Evolutionary conservation across 2,329 filamentous ascomycete genomes (phyloP).

Genomic region (Phyllosticta citribraziliensis): DNA sequence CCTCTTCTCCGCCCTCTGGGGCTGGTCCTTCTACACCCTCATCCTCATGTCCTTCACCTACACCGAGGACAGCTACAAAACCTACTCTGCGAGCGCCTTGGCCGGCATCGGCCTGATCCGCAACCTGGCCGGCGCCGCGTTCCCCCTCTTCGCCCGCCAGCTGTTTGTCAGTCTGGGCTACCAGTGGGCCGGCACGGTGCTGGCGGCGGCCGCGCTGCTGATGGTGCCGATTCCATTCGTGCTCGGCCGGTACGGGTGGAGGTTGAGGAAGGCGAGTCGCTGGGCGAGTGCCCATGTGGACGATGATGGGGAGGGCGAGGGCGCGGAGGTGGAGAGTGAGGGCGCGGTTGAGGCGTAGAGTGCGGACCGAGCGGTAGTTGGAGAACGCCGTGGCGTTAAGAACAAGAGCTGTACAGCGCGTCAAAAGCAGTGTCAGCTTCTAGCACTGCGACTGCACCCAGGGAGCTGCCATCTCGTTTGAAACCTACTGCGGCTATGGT

Average conservation of each 20-base stretch:
- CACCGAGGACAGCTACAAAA: conserved; percentile 40
- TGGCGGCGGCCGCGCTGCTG: conserved; percentile 20
- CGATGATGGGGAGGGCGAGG: conserved; percentile 11
- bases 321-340: background rate
- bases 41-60: conserved; percentile 42
- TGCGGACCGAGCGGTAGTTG: background rate
- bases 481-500: no score
- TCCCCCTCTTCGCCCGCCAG: conserved; percentile 22
- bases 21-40: conserved; percentile 41
- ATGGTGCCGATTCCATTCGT: conserved; percentile 26
- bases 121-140: conserved; percentile 27
- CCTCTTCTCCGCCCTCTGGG: conserved; percentile 40
- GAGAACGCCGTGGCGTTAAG: no score
- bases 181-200: conserved; percentile 21
- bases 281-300: conserved; percentile 30
- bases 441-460: no score
- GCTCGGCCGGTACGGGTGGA: conserved; percentile 23
- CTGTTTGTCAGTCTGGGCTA: conserved; percentile 24
- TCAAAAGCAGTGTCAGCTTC: no score
- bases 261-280: conserved; percentile 27
- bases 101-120: conserved; percentile 31
- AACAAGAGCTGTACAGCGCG: no score
- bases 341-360: background rate
- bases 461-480: no score
- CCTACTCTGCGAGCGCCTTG: conserved; percentile 33